Evolutionary conservation across 2,329 filamentous ascomycete genomes (phyloP).

Genomic region (Xylariaceae sp.): DNA sequence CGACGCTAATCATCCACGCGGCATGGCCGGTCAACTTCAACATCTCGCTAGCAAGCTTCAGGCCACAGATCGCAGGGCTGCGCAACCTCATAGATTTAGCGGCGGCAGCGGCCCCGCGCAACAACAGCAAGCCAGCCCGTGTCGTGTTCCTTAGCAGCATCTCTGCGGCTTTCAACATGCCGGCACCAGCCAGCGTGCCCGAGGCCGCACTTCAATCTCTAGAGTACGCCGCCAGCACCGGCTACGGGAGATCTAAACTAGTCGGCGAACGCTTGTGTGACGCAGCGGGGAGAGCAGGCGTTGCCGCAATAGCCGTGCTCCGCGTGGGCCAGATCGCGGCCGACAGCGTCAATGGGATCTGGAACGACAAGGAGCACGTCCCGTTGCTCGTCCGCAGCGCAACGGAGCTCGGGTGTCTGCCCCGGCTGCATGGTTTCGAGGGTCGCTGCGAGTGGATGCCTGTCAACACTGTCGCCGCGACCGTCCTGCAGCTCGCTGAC

Average conservation of each 20-base stretch:
- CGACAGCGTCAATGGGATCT: slow-evolving; percentile 29
- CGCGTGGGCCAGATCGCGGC: slow-evolving; percentile 35
- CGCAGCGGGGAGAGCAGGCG: slow-evolving; percentile 23
- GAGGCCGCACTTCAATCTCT: slow-evolving; percentile 30
- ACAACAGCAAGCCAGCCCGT: slow-evolving; percentile 19
- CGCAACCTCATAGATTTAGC: slow-evolving; percentile 39
- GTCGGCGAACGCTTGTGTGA: slow-evolving; percentile 35
- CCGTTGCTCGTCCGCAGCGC: slow-evolving; percentile 25
- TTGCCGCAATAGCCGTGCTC: slow-evolving; percentile 27
- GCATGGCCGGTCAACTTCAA: slow-evolving; percentile 52
- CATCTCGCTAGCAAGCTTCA: slow-evolving; percentile 42
- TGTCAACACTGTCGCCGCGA: slow-evolving; percentile 29
- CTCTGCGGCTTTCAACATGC: slow-evolving; percentile 32
- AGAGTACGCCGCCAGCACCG: slow-evolving; percentile 24
- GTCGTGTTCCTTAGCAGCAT: slow-evolving; percentile 39
- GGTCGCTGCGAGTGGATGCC: slow-evolving; percentile 31
- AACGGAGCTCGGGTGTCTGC: slow-evolving; percentile 19
- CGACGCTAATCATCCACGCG: slow-evolving; percentile 42
- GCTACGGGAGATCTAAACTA: slow-evolving; percentile 37
- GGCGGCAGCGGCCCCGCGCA: slow-evolving; percentile 25
- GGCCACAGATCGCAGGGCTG: slow-evolving; percentile 40
- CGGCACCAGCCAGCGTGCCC: slow-evolving; percentile 25
- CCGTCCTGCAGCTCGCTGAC: slow-evolving; percentile 21
- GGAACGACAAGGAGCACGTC: slow-evolving; percentile 28
- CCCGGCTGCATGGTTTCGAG: slow-evolving; percentile 21